Evolutionary conservation across 2,329 filamentous ascomycete genomes (phyloP).

Genomic region (Penicillium sclerotiorum): DNA sequence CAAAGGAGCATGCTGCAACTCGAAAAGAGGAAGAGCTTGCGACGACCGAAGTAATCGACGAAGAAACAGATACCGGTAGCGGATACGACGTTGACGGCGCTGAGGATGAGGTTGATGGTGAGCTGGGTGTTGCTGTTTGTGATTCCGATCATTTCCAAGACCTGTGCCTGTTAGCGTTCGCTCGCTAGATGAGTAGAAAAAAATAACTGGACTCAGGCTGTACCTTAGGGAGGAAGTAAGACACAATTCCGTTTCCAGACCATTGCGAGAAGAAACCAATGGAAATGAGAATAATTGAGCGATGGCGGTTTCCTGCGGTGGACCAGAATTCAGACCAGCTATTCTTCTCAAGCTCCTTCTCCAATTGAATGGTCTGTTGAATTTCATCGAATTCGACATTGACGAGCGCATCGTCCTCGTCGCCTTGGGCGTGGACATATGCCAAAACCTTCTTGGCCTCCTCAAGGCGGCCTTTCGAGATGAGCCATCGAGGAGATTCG

Average conservation of each 20-base stretch:
- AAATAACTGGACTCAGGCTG: neutral
- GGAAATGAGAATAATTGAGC: slow-evolving; percentile 55
- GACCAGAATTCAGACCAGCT: slow-evolving; percentile 17
- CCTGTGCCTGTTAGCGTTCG: slow-evolving; percentile 9
- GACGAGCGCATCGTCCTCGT: slow-evolving; percentile 34
- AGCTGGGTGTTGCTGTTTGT: slow-evolving; percentile 17
- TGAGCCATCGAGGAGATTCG: slow-evolving; percentile 60
- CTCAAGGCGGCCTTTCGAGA: slow-evolving; percentile 29
- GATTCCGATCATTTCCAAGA: slow-evolving; percentile 19
- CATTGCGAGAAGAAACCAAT: slow-evolving; percentile 61
- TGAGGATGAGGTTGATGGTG: slow-evolving; percentile 19
- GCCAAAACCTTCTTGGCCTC: slow-evolving; percentile 30
- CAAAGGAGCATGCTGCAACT: slow-evolving; percentile 15
- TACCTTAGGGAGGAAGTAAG: slow-evolving; percentile 40
- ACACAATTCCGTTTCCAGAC: slow-evolving; percentile 53
- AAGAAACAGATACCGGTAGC: slow-evolving; percentile 21
- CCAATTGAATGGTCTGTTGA: slow-evolving; percentile 16
- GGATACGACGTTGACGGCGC: slow-evolving; percentile 20
- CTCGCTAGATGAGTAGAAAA: neutral
- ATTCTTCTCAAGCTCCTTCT: slow-evolving; percentile 16
- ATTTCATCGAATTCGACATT: slow-evolving; percentile 22
- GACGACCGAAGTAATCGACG: slow-evolving; percentile 17
- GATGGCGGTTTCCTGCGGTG: slow-evolving; percentile 53
- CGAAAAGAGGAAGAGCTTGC: slow-evolving; percentile 16
- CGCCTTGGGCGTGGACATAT: slow-evolving; percentile 43